These are phyloP conservation scores for Mesembryanthemum crystallinum DNA, from an alignment of 148 eudicot genomes.

Conservation along the genomic window DNA sequence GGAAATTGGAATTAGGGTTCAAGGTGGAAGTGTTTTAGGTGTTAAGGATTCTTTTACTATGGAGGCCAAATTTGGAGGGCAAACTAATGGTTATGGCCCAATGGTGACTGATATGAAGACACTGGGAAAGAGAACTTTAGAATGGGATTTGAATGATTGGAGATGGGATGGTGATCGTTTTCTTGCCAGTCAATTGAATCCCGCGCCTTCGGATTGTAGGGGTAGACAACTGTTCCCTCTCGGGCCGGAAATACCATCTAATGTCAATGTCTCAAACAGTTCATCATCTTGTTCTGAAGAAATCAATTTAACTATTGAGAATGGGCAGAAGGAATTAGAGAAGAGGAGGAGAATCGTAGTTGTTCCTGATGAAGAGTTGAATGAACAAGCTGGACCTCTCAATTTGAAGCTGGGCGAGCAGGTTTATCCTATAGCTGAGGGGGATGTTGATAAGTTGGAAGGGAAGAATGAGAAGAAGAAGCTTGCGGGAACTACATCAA, in stretches of 20 bases:
- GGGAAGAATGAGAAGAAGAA: slow-evolving; percentile 66
- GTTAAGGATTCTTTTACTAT: slow-evolving; percentile 24
- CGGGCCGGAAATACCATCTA: slow-evolving; percentile 35
- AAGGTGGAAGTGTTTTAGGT: slow-evolving; percentile 18
- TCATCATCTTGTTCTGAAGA: slow-evolving; percentile 38
- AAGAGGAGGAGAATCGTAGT: slow-evolving; percentile 52
- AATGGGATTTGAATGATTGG: slow-evolving; percentile 98
- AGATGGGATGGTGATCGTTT: slow-evolving; percentile 86
- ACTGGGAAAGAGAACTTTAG: slow-evolving; percentile 59
- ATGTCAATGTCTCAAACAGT: slow-evolving; percentile 33
- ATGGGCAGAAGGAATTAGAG: slow-evolving; percentile 51
- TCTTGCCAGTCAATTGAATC: slow-evolving; percentile 52
- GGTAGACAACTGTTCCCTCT: slow-evolving; percentile 53
- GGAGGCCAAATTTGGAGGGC: slow-evolving; percentile 60
- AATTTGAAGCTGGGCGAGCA: slow-evolving; percentile 78
- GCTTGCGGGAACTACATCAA: slow-evolving; percentile 39
- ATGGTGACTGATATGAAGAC: slow-evolving; percentile 47
- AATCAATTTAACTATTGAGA: slow-evolving; percentile 30
- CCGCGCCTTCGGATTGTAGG: slow-evolving; percentile 49
- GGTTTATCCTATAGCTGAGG: slow-evolving; percentile 51
- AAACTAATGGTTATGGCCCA: slow-evolving; percentile 43
- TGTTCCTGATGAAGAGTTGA: slow-evolving; percentile 43
- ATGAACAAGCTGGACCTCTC: slow-evolving; percentile 48
- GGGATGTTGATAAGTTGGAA: slow-evolving; percentile 43
- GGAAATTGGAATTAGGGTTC: slow-evolving; percentile 11